phyloP scores from a whole-genome alignment of 495 filamentous ascomycete species.

The Aspergillus kassunensis region DNA sequence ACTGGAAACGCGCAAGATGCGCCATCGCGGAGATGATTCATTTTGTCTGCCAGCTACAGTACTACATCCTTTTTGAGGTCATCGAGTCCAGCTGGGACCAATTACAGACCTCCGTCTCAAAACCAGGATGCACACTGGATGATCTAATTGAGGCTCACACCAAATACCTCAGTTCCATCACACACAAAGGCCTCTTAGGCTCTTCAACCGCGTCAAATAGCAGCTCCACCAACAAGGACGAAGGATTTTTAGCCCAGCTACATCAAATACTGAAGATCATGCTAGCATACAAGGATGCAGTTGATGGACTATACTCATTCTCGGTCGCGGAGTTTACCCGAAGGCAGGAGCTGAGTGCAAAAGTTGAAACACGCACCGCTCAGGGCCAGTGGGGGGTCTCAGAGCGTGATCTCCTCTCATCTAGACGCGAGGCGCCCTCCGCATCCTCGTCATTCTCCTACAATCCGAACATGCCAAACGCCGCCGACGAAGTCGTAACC shows the following conservation, averaged over 20 bases:
- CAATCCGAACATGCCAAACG: constrained; percentile 28
- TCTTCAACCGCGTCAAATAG: constrained; percentile 47
- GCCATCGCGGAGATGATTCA: constrained; percentile 96
- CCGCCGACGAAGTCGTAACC: constrained; percentile 27
- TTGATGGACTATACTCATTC: constrained; percentile 93
- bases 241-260: constrained; percentile 85
- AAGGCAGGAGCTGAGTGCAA: constrained; percentile 76
- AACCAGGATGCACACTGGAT: constrained; percentile 84
- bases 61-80: constrained; percentile 98
- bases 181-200: constrained; percentile 91
- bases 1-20: constrained; percentile 88
- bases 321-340: constrained; percentile 89
- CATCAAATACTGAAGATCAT: constrained; percentile 90
- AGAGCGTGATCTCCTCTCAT: constrained; percentile 45
- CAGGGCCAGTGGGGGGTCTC: constrained; percentile 61
- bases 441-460: constrained; percentile 22
- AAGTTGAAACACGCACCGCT: constrained; percentile 60
- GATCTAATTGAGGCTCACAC: constrained; percentile 91
- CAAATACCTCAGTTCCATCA: constrained; percentile 87
- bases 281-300: constrained; percentile 88
- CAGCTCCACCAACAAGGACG: constrained; percentile 46
- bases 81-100: constrained; percentile 93
- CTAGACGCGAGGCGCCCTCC: constrained; percentile 22
- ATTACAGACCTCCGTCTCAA: constrained; percentile 72
- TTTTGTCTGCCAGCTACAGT: constrained; percentile 94